A percentile compares a stretch with the other conserved stretches of the same genome.
phyloP scores from a whole-genome alignment of 768 basidiomycete genomes.

The Leccinum aurantiacum region DNA sequence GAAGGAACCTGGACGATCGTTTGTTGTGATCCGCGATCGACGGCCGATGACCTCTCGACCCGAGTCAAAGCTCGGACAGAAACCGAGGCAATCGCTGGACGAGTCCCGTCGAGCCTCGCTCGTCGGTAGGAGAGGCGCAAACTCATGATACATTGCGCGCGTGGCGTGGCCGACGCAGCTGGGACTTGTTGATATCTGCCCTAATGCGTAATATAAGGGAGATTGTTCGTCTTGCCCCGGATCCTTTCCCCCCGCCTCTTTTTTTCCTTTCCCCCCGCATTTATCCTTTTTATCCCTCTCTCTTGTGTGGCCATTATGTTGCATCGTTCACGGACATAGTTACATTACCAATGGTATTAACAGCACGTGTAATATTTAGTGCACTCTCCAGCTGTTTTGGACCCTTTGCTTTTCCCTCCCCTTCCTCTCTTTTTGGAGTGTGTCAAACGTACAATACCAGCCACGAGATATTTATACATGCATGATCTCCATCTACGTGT shows the following conservation, averaged over 20 bases:
- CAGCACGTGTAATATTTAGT: slow-evolving; percentile 32
- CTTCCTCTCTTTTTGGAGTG: slow-evolving; percentile 11
- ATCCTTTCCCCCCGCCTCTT: not conserved
- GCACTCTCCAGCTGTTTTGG: slow-evolving; percentile 23
- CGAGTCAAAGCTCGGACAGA: slow-evolving; percentile 22
- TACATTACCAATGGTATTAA: slow-evolving; percentile 27
- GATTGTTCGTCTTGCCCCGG: slow-evolving; percentile 1
- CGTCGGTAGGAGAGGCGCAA: slow-evolving; percentile 27
- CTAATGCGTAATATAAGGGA: slow-evolving; percentile 16
- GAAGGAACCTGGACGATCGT: slow-evolving; percentile 50
- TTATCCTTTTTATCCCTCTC: not conserved
- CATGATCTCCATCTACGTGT: slow-evolving; percentile 4
- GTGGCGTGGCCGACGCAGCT: not conserved
- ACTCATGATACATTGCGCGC: slow-evolving; percentile 23
- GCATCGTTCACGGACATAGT: slow-evolving; percentile 22
- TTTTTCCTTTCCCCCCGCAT: not conserved
- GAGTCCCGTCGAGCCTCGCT: slow-evolving; percentile 31
- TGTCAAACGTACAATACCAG: slow-evolving; percentile 20
- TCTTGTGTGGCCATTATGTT: slow-evolving; percentile 14
- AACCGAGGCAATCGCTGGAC: slow-evolving; percentile 31
- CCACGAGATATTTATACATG: slow-evolving; percentile 22
- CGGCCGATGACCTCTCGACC: slow-evolving; percentile 38
- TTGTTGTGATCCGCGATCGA: slow-evolving; percentile 68
- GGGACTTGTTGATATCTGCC: slow-evolving; percentile 16
- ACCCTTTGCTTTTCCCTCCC: slow-evolving; percentile 5